Percentiles rank a stretch among this genome's conserved stretches.
These are phyloP conservation scores for Penicillium sp. DNA, from an alignment of 2,329 filamentous ascomycete species.

Conservation along the genomic window DNA sequence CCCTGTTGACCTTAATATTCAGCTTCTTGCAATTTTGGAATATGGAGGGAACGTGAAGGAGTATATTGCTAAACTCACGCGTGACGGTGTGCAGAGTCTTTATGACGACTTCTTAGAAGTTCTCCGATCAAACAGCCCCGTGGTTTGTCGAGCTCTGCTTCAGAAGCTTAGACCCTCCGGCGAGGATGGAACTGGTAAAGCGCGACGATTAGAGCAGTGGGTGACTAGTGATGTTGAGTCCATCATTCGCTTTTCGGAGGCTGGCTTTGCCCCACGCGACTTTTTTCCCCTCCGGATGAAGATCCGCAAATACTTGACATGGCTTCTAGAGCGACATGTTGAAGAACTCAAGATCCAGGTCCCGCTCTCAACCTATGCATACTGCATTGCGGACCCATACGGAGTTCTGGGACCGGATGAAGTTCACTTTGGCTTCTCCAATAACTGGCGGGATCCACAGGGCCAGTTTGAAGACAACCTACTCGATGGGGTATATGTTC, in stretches of 20 bases:
- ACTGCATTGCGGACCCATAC: conserved; percentile 58
- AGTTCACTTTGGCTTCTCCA: conserved; percentile 57
- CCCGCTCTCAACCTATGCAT: conserved; percentile 53
- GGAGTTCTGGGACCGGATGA: conserved; percentile 54
- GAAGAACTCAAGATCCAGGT: conserved; percentile 52
- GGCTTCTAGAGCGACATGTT: conserved; percentile 45
- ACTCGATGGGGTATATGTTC: conserved; percentile 51
- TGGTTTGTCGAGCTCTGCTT: conserved; percentile 39
- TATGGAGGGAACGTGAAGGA: conserved; percentile 50
- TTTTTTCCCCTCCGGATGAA: conserved; percentile 44
- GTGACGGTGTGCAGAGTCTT: conserved; percentile 38
- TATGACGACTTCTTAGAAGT: conserved; percentile 40
- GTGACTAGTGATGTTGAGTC: conserved; percentile 35
- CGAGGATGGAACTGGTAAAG: conserved; percentile 25
- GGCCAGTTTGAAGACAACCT: conserved; percentile 43
- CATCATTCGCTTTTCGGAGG: conserved; percentile 41
- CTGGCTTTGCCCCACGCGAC: conserved; percentile 49
- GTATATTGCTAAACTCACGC: conserved; percentile 45
- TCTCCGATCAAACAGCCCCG: conserved; percentile 33
- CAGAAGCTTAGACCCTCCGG: conserved; percentile 32
- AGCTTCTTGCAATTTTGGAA: conserved; percentile 56
- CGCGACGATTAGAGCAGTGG: conserved; percentile 39
- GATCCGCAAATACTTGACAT: conserved; percentile 40
- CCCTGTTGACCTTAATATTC: conserved; percentile 52
- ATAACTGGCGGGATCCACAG: conserved; percentile 40